A percentile compares a stretch with the other conserved stretches of the same genome.
Evolutionary conservation across 2,329 filamentous ascomycete species (phyloP).

Genomic region (Parastagonospora nodorum): DNA sequence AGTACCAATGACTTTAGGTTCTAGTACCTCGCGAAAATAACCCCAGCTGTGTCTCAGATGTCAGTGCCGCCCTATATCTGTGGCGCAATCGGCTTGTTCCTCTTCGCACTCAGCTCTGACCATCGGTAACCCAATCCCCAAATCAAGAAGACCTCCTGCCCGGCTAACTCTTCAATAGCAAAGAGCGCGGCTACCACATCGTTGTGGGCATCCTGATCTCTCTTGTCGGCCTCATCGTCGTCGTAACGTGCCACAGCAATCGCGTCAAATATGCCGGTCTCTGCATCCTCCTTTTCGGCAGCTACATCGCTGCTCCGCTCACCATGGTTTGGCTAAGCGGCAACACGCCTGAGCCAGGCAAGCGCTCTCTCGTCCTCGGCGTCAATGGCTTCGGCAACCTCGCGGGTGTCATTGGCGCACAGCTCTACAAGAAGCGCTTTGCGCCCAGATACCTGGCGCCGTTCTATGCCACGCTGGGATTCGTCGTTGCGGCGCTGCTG

Average conservation of each 20-base stretch:
- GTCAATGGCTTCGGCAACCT: slow-evolving; percentile 34
- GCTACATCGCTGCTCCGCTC: slow-evolving; percentile 27
- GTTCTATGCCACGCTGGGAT: slow-evolving; percentile 27
- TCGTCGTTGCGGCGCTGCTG: slow-evolving; percentile 22
- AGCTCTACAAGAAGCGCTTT: slow-evolving; percentile 23
- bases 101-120: slow-evolving; percentile 53
- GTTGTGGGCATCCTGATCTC: slow-evolving; percentile 52
- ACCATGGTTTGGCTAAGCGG: slow-evolving; percentile 31
- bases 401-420: slow-evolving; percentile 26
- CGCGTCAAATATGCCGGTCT: slow-evolving; percentile 21
- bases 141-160: neutral
- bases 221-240: slow-evolving; percentile 35
- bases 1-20: neutral
- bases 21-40: neutral
- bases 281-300: slow-evolving; percentile 29
- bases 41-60: slow-evolving; percentile 24
- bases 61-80: slow-evolving; percentile 56
- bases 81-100: slow-evolving; percentile 53
- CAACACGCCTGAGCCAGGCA: slow-evolving; percentile 25
- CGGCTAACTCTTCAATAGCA: neutral
- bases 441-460: slow-evolving; percentile 23
- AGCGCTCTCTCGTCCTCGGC: slow-evolving; percentile 24
- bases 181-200: slow-evolving; percentile 46
- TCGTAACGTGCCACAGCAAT: slow-evolving; percentile 9
- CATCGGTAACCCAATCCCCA: slow-evolving; percentile 15